Evolutionary conservation across 163 green algal genomes (phyloP).

Genomic region (Dunaliella salina): DNA sequence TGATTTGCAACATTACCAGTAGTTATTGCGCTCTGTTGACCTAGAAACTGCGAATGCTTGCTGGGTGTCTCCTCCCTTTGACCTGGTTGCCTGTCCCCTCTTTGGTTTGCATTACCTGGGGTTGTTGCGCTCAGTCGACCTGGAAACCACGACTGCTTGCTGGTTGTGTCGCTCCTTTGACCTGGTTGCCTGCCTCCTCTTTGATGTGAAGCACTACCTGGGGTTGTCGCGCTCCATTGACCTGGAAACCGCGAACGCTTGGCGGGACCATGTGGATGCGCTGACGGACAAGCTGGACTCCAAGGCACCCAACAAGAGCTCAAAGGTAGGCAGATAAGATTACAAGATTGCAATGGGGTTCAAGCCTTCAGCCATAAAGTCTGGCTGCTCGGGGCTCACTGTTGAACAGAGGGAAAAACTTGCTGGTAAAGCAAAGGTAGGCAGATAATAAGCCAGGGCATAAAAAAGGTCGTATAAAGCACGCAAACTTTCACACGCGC

Average conservation of each 20-base stretch:
- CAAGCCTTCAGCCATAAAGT: no score
- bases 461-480: no score
- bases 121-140: slow-evolving; percentile 36
- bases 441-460: no score
- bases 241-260: slow-evolving; percentile 51
- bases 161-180: not conserved
- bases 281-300: slow-evolving; percentile 24
- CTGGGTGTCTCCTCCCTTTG: no score
- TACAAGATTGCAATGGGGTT: no score
- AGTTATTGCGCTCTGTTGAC: slow-evolving; percentile 37
- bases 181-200: not conserved
- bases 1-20: slow-evolving; percentile 33
- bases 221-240: slow-evolving; percentile 40
- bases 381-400: no score
- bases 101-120: slow-evolving; percentile 50
- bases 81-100: no score
- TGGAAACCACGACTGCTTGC: slow-evolving; percentile 28
- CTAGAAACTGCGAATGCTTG: slow-evolving; percentile 52
- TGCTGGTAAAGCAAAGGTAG: no score
- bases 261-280: slow-evolving; percentile 42
- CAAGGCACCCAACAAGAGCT: slow-evolving; percentile 25
- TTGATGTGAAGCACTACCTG: slow-evolving; percentile 30
- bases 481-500: no score
- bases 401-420: no score
- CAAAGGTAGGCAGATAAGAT: not conserved